These are phyloP conservation scores for Tricholomella constricta DNA, from an alignment of 768 basidiomycete species.

Conservation along the genomic window DNA sequence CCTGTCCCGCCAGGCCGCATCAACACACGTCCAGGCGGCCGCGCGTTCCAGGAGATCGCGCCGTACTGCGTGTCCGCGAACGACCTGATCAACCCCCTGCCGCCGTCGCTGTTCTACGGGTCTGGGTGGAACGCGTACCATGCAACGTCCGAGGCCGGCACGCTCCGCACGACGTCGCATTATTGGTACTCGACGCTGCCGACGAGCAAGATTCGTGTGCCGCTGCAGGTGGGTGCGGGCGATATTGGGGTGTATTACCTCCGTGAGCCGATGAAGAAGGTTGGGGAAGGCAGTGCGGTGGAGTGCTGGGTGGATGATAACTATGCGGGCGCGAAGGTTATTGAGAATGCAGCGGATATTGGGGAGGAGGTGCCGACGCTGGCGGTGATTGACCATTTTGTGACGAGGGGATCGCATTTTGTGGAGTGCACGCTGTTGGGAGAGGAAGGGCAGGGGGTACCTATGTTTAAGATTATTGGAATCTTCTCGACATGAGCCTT, in stretches of 20 bases:
- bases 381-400: conserved; percentile 82
- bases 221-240: conserved; percentile 82
- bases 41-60: conserved; percentile 79
- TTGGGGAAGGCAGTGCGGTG: conserved; percentile 68
- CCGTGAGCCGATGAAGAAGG: conserved; percentile 60
- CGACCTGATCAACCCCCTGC: conserved; percentile 95
- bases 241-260: conserved; percentile 93
- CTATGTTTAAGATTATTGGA: conserved; percentile 89
- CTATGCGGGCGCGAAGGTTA: conserved; percentile 67
- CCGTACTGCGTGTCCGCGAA: conserved; percentile 97
- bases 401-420: conserved; percentile 87
- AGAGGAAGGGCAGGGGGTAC: conserved; percentile 79
- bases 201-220: conserved; percentile 79
- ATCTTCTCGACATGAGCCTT: conserved; percentile 70
- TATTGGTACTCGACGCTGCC: conserved; percentile 94
- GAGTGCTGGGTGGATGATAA: conserved; percentile 99
- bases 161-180: conserved; percentile 66
- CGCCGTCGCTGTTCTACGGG: conserved; percentile 91
- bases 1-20: conserved; percentile 76
- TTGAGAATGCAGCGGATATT: conserved; percentile 77
- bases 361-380: conserved; percentile 63
- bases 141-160: conserved; percentile 47
- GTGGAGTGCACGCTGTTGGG: conserved; percentile 90
- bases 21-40: conserved; percentile 56
- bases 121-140: conserved; percentile 88